Evolutionary conservation across 2,329 filamentous ascomycete genomes (phyloP), one percentile per base, ranked within the genome.

Genomic region (Talaromyces pinophilus): DNA sequence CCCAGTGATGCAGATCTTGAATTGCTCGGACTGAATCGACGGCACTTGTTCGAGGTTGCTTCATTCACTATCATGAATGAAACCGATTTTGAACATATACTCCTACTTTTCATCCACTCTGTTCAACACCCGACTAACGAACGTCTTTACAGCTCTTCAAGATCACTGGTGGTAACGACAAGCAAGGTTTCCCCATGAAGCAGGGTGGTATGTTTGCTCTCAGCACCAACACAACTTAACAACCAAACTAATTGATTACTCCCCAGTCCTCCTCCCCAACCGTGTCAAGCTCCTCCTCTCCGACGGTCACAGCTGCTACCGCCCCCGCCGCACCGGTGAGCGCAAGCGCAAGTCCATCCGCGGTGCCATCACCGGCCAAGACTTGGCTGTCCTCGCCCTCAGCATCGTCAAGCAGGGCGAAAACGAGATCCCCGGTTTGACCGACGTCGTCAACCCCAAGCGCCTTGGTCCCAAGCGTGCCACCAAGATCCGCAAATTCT

Each of bases 141-240:
- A 35, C 33, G 33, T 48, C 33, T 13, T 25, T 60, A 44, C 62
- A 67, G 65, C 90, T 99, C 87, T 93, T 99, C 90, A 91, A 89
- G 82, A 98, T 99, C 87, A 99, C 95, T 79, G 96, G 95, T 81
- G 95, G 96, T 82, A 99, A 99, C 91, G 95, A 99, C 92, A 99
- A 99, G 92, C 96, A 99, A 80, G 79, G 95, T 87, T 99, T 99
- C 90, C 95, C 95, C 77, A 99, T 99, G 95, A 99, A 99, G 93
- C 96, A 99, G 90, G 95, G 95, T 88, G 78, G 81, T 82, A 82
- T 76, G 81, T 68, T 72, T 70, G 66, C 70, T 70, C 17, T 33
- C 38, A 30, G 8, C 22, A 38, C 19, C 33, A 40, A n/a, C 33
- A 38, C 15, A 22, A 19, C 17, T 13, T 13, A 5, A 60, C 40